Evolutionary conservation across 2,329 filamentous ascomycete genomes (phyloP), one percentile per base, ranked within the genome.

Genomic region (Aschersonia sp.): DNA sequence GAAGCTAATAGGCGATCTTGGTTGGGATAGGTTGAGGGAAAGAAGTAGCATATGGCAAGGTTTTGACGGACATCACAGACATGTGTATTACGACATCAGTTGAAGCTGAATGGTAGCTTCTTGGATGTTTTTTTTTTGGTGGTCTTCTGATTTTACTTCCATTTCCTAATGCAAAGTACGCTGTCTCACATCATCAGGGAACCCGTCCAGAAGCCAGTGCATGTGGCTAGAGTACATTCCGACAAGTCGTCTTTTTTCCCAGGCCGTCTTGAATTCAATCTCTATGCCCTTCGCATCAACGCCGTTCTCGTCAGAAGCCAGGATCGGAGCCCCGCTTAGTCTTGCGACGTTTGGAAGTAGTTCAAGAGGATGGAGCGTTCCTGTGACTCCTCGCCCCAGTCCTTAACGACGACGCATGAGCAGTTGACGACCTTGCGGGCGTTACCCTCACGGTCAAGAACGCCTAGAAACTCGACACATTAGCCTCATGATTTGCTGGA

Each of bases 401-500:
- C 89, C 79, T 92, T 91, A 66, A 98, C 92, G 55, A 98, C 92
- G 65, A 98, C 92, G 80, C 92, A 97, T 67, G 91, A 97, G 89
- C 92, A 98, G 86, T 98, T 98, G 78, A 98, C 92, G 61, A 98
- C 91, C 85, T 98, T 98, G 75, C 92, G 87, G 65, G 92, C 89
- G 75, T 98, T 98, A 64, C 92, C 92, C 77, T 98, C 92, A 68
- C 92, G 91, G 78, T 98, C 92, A 65, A 98, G 83, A 62, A 96
- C 89, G 77, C 91, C 91, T 47, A n/a, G 20, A 20, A 45, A 48
- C 46, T 43, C 12, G 5, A 9, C 43, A 12, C 49, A 54, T 68
- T 64, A 70, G 65, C 49, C 55, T 3, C 29, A 44, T 4, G 3
- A 12, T 4, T 38, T 12, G 12, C 7, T 38, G 35, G 12, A 7